phyloP scores from a whole-genome alignment of 2,329 filamentous ascomycete genomes.

The Aureobasidium sp. region DNA sequence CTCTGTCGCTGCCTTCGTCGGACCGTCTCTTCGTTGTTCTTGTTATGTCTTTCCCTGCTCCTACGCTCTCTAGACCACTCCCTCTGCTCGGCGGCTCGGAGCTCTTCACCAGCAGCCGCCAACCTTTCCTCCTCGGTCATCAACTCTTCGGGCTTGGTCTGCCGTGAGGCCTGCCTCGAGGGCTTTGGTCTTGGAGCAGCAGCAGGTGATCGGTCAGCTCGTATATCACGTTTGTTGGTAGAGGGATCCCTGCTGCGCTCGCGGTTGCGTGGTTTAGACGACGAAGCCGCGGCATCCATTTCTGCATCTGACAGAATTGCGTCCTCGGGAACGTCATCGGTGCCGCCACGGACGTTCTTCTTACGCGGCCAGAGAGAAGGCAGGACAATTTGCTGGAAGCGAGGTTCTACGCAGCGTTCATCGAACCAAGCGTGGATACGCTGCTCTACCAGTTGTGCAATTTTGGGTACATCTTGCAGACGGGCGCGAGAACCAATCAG shows the following conservation, averaged over 20 bases:
- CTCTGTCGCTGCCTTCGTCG: not conserved
- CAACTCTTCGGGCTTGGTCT: constrained; percentile 5
- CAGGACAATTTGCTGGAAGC: constrained; percentile 79
- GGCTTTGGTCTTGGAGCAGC: not conserved
- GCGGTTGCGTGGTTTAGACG: not conserved
- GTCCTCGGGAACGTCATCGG: constrained; percentile 40
- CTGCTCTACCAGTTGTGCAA: constrained; percentile 74
- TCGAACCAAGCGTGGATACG: constrained; percentile 82
- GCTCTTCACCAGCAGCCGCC: constrained; percentile 15
- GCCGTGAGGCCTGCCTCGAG: not conserved
- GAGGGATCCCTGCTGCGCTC: constrained; percentile 7
- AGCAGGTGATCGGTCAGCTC: not conserved
- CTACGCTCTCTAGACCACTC: constrained; percentile 16
- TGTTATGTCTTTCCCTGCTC: constrained; percentile 12
- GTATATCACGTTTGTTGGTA: not conserved
- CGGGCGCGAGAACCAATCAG: constrained; percentile 72
- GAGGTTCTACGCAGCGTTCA: constrained; percentile 75
- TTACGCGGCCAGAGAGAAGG: constrained; percentile 79
- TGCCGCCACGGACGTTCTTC: constrained; percentile 70
- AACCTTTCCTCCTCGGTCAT: constrained; percentile 15
- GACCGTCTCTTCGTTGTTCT: constrained; percentile 3
- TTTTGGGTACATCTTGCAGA: constrained; percentile 80
- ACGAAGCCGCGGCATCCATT: not conserved
- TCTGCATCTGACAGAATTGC: constrained; percentile 12
- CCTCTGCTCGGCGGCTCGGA: constrained; percentile 17